These are phyloP conservation scores for Karstenula rhodostoma DNA, from an alignment of 2,329 filamentous ascomycete species.

Conservation along the genomic window DNA sequence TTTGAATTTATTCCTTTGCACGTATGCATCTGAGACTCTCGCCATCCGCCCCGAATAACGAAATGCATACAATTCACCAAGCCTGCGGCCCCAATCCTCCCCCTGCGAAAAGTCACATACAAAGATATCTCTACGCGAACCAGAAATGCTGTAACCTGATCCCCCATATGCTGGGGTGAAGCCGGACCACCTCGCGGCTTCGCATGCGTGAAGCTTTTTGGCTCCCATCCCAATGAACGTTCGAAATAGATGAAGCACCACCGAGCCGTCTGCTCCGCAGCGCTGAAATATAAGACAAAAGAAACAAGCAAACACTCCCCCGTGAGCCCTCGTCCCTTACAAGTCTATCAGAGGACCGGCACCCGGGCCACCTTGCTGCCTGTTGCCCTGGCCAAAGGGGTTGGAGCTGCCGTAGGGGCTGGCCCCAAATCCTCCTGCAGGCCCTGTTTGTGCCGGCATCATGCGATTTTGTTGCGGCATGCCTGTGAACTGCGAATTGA, in stretches of 20 bases:
- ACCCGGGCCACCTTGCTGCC: slow-evolving; percentile 49
- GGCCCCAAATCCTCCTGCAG: slow-evolving; percentile 56
- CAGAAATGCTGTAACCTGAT: background rate
- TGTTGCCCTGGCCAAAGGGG: slow-evolving; percentile 61
- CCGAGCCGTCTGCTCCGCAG: background rate
- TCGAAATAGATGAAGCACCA: slow-evolving; percentile 17
- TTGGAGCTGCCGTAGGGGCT: slow-evolving; percentile 58
- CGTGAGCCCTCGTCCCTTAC: slow-evolving; percentile 3
- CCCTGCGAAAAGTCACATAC: background rate
- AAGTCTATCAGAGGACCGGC: slow-evolving; percentile 13
- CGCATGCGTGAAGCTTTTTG: slow-evolving; percentile 21
- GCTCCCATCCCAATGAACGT: slow-evolving; percentile 19
- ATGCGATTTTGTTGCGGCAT: slow-evolving; percentile 58
- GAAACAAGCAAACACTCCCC: background rate
- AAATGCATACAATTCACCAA: slow-evolving; percentile 7
- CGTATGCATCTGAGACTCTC: background rate
- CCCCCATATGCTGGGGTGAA: background rate
- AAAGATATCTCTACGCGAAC: slow-evolving; percentile 8
- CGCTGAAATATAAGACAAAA: slow-evolving; percentile 23
- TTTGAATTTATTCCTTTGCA: background rate
- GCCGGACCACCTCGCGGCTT: slow-evolving; percentile 3
- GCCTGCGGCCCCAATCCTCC: background rate
- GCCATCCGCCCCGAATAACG: background rate
- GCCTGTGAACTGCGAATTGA: slow-evolving; percentile 83
- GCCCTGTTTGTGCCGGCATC: slow-evolving; percentile 61